These are phyloP conservation scores for Thelonectria blattea DNA, from an alignment of 2,329 filamentous ascomycete genomes.

Conservation along the genomic window DNA sequence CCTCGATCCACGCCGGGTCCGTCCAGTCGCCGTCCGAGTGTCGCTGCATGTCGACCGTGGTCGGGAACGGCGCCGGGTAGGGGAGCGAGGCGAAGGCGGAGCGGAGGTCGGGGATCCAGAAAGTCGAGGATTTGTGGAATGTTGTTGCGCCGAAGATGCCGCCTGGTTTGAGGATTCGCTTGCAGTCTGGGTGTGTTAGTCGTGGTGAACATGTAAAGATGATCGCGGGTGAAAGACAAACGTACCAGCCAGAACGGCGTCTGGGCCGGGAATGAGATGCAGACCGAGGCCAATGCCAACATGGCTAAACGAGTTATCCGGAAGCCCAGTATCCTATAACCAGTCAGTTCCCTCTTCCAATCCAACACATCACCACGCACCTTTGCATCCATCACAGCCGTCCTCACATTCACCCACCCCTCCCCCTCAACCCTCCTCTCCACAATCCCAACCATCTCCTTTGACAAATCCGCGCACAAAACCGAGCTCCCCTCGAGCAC, in stretches of 20 bases:
- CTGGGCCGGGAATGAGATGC: slow-evolving; percentile 52
- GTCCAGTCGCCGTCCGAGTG: slow-evolving; percentile 49
- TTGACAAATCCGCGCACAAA: slow-evolving; percentile 56
- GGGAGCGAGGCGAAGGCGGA: slow-evolving; percentile 49
- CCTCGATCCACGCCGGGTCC: slow-evolving; percentile 47
- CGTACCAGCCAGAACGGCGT: slow-evolving; percentile 40
- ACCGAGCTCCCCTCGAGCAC: slow-evolving; percentile 52
- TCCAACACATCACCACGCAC: slow-evolving; percentile 36
- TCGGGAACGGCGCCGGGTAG: slow-evolving; percentile 46
- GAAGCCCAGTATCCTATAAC: slow-evolving; percentile 47
- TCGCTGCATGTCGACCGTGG: slow-evolving; percentile 46
- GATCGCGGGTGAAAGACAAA: background rate
- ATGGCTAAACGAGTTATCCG: slow-evolving; percentile 49
- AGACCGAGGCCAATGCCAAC: slow-evolving; percentile 55
- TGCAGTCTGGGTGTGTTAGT: slow-evolving; percentile 37
- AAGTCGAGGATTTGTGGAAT: slow-evolving; percentile 43
- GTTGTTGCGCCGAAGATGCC: slow-evolving; percentile 48
- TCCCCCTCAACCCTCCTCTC: slow-evolving; percentile 47
- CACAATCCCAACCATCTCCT: slow-evolving; percentile 49
- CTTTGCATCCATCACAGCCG: slow-evolving; percentile 53
- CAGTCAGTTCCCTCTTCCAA: background rate
- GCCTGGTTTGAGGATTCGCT: slow-evolving; percentile 47
- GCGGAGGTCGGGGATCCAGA: slow-evolving; percentile 48
- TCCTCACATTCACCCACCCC: slow-evolving; percentile 54
- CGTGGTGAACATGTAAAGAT: background rate